phyloP scores from a whole-genome alignment of 1,284 basidiomycete genomes.

The Trichosporon asahii region DNA sequence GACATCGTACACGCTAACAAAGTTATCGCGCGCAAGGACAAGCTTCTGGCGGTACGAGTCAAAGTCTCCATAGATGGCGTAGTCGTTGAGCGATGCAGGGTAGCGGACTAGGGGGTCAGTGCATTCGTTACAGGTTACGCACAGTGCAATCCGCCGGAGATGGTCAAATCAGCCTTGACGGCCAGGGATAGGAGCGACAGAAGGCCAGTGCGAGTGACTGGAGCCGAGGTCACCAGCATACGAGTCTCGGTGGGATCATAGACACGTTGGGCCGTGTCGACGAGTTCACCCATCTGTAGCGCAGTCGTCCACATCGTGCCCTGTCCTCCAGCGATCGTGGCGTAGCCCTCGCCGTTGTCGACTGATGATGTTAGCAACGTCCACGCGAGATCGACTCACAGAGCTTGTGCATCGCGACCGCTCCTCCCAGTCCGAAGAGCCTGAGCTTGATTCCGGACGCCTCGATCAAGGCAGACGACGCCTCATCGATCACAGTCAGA shows the following conservation, averaged over 20 bases:
- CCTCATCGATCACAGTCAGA: slow-evolving; percentile 88
- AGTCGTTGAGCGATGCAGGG: slow-evolving; percentile 94
- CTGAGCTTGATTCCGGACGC: slow-evolving; percentile 90
- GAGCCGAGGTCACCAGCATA: slow-evolving; percentile 86
- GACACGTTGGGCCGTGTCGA: slow-evolving; percentile 93
- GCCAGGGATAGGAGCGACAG: slow-evolving; percentile 85
- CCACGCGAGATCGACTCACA: slow-evolving; percentile 61
- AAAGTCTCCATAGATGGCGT: slow-evolving; percentile 84
- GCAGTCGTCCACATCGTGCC: slow-evolving; percentile 99
- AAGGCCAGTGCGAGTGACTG: slow-evolving; percentile 88
- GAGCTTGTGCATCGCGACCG: slow-evolving; percentile 92
- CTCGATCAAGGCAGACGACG: slow-evolving; percentile 82
- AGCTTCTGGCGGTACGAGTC: slow-evolving; percentile 86
- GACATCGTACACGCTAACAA: slow-evolving; percentile 88
- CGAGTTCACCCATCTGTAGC: slow-evolving; percentile 93
- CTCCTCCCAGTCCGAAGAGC: slow-evolving; percentile 90
- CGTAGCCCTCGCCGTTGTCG: slow-evolving; percentile 69
- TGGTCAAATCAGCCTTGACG: slow-evolving; percentile 88
- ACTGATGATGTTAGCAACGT: slow-evolving; percentile 39
- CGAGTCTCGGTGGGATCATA: slow-evolving; percentile 92
- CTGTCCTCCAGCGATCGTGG: slow-evolving; percentile 93
- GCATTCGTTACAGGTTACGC: slow-evolving; percentile 15
- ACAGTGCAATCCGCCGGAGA: slow-evolving; percentile 91
- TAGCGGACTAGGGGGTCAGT: slow-evolving; percentile 65
- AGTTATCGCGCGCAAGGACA: slow-evolving; percentile 69